These are phyloP conservation scores for Naganishia liquefaciens DNA, from an alignment of 1,284 basidiomycete species.

Conservation along the genomic window DNA sequence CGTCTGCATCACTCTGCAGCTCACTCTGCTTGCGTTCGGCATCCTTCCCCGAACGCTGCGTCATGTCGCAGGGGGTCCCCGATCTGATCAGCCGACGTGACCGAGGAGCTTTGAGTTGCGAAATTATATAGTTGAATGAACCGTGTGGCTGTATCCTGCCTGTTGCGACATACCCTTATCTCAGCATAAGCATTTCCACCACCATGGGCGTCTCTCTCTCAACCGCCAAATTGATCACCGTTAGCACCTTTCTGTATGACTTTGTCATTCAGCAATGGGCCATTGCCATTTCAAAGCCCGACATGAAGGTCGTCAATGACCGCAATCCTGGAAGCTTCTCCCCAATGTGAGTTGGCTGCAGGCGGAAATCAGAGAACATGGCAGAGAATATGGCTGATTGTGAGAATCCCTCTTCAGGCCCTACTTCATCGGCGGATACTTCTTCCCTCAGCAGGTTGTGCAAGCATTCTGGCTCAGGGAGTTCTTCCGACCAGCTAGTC, in stretches of 20 bases:
- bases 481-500: constrained; percentile 38
- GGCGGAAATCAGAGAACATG: not conserved
- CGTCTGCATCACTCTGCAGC: not conserved
- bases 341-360: constrained; percentile 35
- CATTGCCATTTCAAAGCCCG: constrained; percentile 39
- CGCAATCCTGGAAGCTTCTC: constrained; percentile 42
- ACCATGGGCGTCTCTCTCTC: constrained; percentile 45
- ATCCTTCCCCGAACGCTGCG: constrained; percentile 2
- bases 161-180: not conserved
- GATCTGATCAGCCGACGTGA: constrained; percentile 15
- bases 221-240: constrained; percentile 42
- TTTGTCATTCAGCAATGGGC: constrained; percentile 42
- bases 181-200: not conserved
- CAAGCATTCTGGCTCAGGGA: constrained; percentile 45
- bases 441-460: constrained; percentile 45
- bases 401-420: constrained; percentile 28
- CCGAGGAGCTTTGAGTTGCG: not conserved
- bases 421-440: constrained; percentile 45
- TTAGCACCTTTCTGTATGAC: constrained; percentile 40
- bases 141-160: not conserved
- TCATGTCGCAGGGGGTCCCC: constrained; percentile 19
- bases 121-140: no score
- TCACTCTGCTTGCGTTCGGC: not conserved
- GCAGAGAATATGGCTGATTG: not conserved
- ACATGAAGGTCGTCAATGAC: constrained; percentile 47